phyloP scores from a whole-genome alignment of 1,284 basidiomycete genomes.

The Omphalotus olearius region DNA sequence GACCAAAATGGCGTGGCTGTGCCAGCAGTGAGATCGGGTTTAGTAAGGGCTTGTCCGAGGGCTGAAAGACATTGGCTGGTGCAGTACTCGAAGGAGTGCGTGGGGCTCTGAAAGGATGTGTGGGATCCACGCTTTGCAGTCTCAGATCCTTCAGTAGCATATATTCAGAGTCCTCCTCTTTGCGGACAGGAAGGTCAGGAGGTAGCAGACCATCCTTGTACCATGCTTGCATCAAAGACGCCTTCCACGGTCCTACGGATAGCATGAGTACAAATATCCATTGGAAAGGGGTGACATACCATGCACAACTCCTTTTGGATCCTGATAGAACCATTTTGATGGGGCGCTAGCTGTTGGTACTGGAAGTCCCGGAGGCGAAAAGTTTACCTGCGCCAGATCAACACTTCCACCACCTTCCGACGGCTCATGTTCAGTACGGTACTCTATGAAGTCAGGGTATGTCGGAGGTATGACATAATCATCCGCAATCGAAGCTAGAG shows the following conservation, averaged over 20 bases:
- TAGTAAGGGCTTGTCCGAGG: conserved; percentile 55
- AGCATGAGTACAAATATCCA: conserved; percentile 9
- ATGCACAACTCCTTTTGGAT: conserved; percentile 74
- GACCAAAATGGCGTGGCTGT: conserved; percentile 79
- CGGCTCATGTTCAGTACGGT: conserved; percentile 58
- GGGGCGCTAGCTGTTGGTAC: conserved; percentile 61
- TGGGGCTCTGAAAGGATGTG: conserved; percentile 65
- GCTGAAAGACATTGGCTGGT: conserved; percentile 21
- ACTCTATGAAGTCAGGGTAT: conserved; percentile 72
- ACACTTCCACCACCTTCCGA: conserved; percentile 25
- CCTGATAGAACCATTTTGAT: conserved; percentile 73
- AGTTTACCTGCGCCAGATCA: conserved; percentile 59
- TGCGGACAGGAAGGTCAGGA: conserved; percentile 71
- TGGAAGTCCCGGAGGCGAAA: conserved; percentile 74
- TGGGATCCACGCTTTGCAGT: conserved; percentile 70
- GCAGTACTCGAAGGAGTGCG: conserved; percentile 20
- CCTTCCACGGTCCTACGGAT: conserved; percentile 72
- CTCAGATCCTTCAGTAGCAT: conserved; percentile 67
- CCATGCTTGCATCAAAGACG: conserved; percentile 82
- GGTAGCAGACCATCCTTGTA: conserved; percentile 77
- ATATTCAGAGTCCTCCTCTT: conserved; percentile 68
- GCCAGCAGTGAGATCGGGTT: conserved; percentile 75
- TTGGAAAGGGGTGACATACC: conserved; percentile 39
- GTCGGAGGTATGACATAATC: conserved; percentile 87
- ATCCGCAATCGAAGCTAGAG: conserved; percentile 79